Evolutionary conservation across 2,329 filamentous ascomycete genomes (phyloP).

Genomic region (Phoma sp.): DNA sequence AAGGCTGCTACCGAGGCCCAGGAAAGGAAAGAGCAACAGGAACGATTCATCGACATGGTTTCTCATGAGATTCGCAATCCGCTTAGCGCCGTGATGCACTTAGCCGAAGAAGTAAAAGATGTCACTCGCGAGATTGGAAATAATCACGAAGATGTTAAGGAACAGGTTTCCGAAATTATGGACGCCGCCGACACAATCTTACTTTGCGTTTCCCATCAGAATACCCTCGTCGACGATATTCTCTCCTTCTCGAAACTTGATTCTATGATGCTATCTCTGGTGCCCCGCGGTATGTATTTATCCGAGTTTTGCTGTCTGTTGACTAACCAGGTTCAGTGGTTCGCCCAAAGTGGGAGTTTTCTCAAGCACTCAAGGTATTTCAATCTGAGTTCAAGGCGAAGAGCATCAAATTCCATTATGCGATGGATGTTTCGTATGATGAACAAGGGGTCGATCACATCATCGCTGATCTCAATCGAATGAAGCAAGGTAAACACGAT

Average conservation of each 20-base stretch:
- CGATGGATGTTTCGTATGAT: conserved; percentile 51
- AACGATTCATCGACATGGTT: conserved; percentile 56
- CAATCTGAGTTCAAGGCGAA: conserved; percentile 48
- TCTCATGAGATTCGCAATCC: conserved; percentile 50
- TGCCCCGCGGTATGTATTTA: conserved; percentile 33
- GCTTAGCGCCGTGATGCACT: conserved; percentile 49
- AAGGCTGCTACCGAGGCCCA: conserved; percentile 51
- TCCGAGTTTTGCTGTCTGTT: conserved; percentile 8
- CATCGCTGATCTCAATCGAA: conserved; percentile 44
- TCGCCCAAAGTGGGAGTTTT: conserved; percentile 47
- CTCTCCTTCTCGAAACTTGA: conserved; percentile 56
- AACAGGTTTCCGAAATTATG: conserved; percentile 37
- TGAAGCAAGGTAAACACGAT: conserved; percentile 41
- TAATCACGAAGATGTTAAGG: conserved; percentile 21
- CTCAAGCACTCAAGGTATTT: conserved; percentile 48
- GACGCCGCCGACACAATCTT: conserved; percentile 50
- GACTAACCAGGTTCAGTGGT: conserved; percentile 25
- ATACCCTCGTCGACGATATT: conserved; percentile 55
- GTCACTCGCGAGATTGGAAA: conserved; percentile 33
- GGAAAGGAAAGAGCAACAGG: conserved; percentile 54
- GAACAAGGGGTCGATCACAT: conserved; percentile 48
- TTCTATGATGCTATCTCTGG: conserved; percentile 52
- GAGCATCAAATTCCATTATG: conserved; percentile 47
- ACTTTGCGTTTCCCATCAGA: conserved; percentile 53
- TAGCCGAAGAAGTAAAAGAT: conserved; percentile 52